Conservation (phyloP, 352 stramenopile genomes). For the Paralagenidium karlingii region DNA sequence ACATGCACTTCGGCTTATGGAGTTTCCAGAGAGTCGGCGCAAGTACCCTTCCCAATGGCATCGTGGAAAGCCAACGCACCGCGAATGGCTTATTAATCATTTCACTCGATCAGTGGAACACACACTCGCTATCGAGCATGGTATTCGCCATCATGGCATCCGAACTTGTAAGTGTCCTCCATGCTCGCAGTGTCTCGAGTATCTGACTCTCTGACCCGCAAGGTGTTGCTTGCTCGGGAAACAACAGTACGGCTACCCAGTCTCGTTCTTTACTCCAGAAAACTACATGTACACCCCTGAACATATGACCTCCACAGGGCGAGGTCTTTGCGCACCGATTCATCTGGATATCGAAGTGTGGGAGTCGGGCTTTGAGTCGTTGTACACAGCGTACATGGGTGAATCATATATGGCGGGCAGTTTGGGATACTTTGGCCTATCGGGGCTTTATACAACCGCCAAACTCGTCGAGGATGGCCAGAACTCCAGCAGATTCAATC, state of each 20-base stretch:
- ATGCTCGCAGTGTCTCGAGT: too few species aligned
- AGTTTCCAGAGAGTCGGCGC: slow-evolving; percentile 12
- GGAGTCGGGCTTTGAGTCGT: slow-evolving; percentile 34
- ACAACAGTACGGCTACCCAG: background rate
- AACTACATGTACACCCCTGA: background rate
- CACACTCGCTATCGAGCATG: slow-evolving; percentile 17
- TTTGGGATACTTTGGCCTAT: slow-evolving; percentile 18
- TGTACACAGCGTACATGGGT: slow-evolving; percentile 26
- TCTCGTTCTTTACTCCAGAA: background rate
- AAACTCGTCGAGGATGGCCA: slow-evolving; percentile 18
- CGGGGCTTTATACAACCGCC: slow-evolving; percentile 23
- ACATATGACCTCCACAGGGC: background rate
- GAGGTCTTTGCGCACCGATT: background rate
- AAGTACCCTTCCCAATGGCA: slow-evolving; percentile 4
- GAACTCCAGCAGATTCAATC: slow-evolving; percentile 7
- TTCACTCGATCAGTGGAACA: slow-evolving; percentile 23
- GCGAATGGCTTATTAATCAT: slow-evolving; percentile 22
- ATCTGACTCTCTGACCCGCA: too few species aligned
- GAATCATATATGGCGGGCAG: slow-evolving; percentile 10
- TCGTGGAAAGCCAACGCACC: slow-evolving; percentile 4
- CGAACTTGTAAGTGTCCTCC: slow-evolving; percentile 30
- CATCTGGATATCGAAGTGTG: background rate
- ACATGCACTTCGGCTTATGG: slow-evolving; percentile 8
- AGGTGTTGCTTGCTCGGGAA: background rate
- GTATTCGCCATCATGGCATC: slow-evolving; percentile 31